A percentile compares a stretch with the other conserved stretches of the same genome.
phyloP scores from a whole-genome alignment of 441 rosid species.

The Populus hybrid region DNA sequence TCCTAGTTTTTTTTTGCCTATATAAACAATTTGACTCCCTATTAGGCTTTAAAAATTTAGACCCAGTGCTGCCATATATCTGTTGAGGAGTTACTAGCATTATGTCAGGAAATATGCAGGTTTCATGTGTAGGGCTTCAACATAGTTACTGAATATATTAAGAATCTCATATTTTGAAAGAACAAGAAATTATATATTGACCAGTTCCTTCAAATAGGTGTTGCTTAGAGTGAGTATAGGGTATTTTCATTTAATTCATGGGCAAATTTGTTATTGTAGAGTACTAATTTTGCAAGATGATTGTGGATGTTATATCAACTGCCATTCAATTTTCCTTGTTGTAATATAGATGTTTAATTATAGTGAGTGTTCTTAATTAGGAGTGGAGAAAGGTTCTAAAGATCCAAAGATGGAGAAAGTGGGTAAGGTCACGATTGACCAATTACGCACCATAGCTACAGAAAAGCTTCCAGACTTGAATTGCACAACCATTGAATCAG shows the following conservation, averaged over 20 bases:
- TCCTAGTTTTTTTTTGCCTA: not conserved
- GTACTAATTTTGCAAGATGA: not conserved
- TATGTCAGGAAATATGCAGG: not conserved
- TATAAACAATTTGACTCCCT: not conserved
- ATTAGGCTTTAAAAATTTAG: not conserved
- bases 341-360: not conserved
- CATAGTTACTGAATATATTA: not conserved
- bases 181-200: not conserved
- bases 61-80: not conserved
- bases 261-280: not conserved
- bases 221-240: not conserved
- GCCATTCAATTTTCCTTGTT: not conserved
- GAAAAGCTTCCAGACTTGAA: slow-evolving; percentile 90
- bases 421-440: slow-evolving; percentile 78
- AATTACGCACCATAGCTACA: slow-evolving; percentile 60
- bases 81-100: not conserved
- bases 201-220: not conserved
- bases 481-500: slow-evolving; percentile 72
- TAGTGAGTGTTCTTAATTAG: slow-evolving; percentile 29
- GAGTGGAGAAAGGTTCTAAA: slow-evolving; percentile 86
- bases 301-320: not conserved
- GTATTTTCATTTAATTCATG: not conserved
- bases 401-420: slow-evolving; percentile 71
- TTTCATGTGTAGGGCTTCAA: not conserved
- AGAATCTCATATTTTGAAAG: not conserved